Percentiles rank a stretch among this genome's conserved stretches.
Evolutionary conservation across 345 rosid genomes (phyloP).

Genomic region (Noccaea bulbosa): DNA sequence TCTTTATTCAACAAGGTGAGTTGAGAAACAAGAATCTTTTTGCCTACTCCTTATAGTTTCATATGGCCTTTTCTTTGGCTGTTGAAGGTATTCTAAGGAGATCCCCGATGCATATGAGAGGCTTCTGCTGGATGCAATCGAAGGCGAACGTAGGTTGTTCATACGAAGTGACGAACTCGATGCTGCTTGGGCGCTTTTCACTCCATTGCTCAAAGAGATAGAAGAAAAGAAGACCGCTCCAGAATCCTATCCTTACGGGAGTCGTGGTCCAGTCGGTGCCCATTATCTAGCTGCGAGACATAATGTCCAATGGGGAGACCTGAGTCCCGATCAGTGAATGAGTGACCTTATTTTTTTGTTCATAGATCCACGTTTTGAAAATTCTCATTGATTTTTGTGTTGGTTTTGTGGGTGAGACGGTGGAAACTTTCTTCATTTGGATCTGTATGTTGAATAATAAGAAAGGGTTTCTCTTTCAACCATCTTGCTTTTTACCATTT

Average conservation of each 20-base stretch:
- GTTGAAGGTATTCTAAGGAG: constrained; percentile 81
- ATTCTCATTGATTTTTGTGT: constrained; percentile 18
- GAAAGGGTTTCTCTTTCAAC: constrained; percentile 1
- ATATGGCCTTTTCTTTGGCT: not conserved
- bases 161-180: constrained; percentile 94
- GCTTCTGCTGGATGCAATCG: constrained; percentile 89
- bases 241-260: constrained; percentile 89
- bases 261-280: constrained; percentile 97
- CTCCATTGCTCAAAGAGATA: constrained; percentile 78
- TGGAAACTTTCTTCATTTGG: not conserved
- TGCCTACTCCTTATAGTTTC: not conserved
- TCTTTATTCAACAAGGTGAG: constrained; percentile 76
- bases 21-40: not conserved
- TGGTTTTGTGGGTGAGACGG: not conserved
- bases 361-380: constrained; percentile 24
- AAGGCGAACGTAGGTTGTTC: constrained; percentile 93
- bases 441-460: constrained; percentile 27
- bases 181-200: constrained; percentile 92
- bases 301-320: constrained; percentile 94
- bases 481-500: not conserved
- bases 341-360: constrained; percentile 4
- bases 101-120: constrained; percentile 98
- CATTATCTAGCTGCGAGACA: constrained; percentile 94
- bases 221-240: constrained; percentile 84
- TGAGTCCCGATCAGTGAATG: constrained; percentile 58